Evolutionary conservation across 768 basidiomycete species (phyloP).

Genomic region (Lactarius hatsudake): DNA sequence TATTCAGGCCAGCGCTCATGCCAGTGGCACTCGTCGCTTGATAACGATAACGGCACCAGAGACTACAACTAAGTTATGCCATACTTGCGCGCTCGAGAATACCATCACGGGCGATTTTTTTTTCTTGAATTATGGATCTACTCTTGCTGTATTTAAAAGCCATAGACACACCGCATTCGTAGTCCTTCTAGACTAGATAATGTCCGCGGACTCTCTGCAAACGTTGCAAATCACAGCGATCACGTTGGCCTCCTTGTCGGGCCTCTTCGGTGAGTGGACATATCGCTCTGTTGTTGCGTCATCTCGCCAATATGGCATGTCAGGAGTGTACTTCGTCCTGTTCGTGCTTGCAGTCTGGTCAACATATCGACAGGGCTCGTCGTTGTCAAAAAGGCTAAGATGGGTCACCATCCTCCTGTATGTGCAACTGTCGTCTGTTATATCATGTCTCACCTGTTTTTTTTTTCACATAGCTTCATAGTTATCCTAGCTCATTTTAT

Average conservation of each 20-base stretch:
- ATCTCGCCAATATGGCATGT: constrained; percentile 3
- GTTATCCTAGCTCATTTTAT: constrained; percentile 29
- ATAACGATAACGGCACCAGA: neutral
- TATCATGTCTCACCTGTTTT: constrained; percentile 29
- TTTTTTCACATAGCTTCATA: constrained; percentile 25
- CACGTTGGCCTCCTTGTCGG: constrained; percentile 23
- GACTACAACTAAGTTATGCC: neutral
- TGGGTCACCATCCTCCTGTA: constrained; percentile 29
- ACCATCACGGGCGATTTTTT: neutral
- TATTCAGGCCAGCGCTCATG: neutral
- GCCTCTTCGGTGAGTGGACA: constrained; percentile 25
- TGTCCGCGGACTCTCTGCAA: constrained; percentile 19
- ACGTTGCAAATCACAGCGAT: constrained; percentile 24
- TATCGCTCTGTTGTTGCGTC: neutral
- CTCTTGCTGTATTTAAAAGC: constrained; percentile 3
- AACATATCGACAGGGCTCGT: constrained; percentile 12
- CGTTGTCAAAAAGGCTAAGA: constrained; percentile 22
- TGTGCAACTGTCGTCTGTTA: neutral
- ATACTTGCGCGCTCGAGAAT: neutral
- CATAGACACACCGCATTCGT: neutral
- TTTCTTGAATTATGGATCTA: neutral
- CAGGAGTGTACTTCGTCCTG: constrained; percentile 30
- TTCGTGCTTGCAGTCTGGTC: constrained; percentile 30
- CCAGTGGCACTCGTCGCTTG: neutral
- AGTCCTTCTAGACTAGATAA: neutral